Conservation (phyloP, 2,329 filamentous ascomycete genomes). For the Neoascochyta sp. region DNA sequence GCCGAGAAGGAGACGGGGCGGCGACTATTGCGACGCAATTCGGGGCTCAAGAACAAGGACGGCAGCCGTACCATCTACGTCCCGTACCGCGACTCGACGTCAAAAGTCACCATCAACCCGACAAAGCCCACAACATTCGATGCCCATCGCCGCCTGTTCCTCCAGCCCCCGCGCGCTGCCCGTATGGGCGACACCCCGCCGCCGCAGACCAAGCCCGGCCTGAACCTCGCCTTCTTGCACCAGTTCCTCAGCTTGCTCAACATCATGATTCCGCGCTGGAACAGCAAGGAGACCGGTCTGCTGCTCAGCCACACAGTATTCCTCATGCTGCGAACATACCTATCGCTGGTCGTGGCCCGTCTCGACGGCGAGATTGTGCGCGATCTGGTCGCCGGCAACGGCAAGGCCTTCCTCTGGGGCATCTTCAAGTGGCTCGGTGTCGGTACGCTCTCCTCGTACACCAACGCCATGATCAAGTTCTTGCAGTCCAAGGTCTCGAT, state of each 20-base stretch:
- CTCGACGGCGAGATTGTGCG: conserved; percentile 94
- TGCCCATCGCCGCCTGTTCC: conserved; percentile 86
- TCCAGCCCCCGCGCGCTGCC: conserved; percentile 82
- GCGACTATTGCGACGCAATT: conserved; percentile 83
- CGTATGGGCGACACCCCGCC: conserved; percentile 68
- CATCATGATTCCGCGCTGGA: conserved; percentile 96
- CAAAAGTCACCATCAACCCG: conserved; percentile 84
- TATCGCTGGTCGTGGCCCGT: conserved; percentile 87
- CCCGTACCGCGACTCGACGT: conserved; percentile 80
- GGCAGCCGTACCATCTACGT: conserved; percentile 94
- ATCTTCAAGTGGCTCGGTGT: conserved; percentile 94
- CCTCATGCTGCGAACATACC: conserved; percentile 85
- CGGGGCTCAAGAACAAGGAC: conserved; percentile 88
- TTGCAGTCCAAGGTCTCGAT: conserved; percentile 97
- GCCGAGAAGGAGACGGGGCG: conserved; percentile 79
- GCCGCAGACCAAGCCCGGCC: conserved; percentile 83
- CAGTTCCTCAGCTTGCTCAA: conserved; percentile 94
- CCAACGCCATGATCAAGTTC: conserved; percentile 98
- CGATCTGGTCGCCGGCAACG: conserved; percentile 92
- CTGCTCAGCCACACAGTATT: conserved; percentile 86
- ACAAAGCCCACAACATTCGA: conserved; percentile 95
- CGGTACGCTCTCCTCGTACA: conserved; percentile 90
- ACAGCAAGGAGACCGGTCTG: conserved; percentile 90
- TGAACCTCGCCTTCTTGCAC: conserved; percentile 94
- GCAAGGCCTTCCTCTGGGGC: conserved; percentile 81